These are phyloP conservation scores for Geotrichum restrictum DNA, from an alignment of 1,139 yeast species.

Conservation along the genomic window DNA sequence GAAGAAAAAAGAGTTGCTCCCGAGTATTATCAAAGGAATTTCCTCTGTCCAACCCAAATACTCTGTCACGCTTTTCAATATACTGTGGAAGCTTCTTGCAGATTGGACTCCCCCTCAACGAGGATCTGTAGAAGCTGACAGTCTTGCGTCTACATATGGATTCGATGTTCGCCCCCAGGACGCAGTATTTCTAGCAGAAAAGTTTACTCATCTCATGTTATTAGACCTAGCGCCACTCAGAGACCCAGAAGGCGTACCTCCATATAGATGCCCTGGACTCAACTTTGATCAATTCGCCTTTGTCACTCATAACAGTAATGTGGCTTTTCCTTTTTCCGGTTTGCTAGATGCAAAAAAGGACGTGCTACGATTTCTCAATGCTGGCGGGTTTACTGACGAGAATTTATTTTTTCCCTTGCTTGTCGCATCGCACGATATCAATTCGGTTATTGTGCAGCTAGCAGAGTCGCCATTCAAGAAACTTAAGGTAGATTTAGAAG, in stretches of 20 bases:
- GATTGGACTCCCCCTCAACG: slow-evolving; percentile 51
- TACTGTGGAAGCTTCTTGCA: slow-evolving; percentile 54
- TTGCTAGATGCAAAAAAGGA: slow-evolving; percentile 45
- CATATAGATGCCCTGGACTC: slow-evolving; percentile 57
- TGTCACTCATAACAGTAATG: slow-evolving; percentile 66
- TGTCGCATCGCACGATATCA: slow-evolving; percentile 62
- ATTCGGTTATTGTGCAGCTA: slow-evolving; percentile 50
- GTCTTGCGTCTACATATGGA: slow-evolving; percentile 34
- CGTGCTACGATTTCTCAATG: slow-evolving; percentile 40
- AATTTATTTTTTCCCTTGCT: slow-evolving; percentile 43
- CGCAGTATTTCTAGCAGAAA: slow-evolving; percentile 45
- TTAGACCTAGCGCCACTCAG: slow-evolving; percentile 39
- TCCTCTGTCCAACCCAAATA: slow-evolving; percentile 40
- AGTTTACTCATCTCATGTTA: slow-evolving; percentile 55
- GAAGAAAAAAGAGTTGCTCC: slow-evolving; percentile 42
- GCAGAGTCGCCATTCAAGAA: slow-evolving; percentile 54
- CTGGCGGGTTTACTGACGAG: slow-evolving; percentile 43
- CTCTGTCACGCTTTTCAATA: slow-evolving; percentile 58
- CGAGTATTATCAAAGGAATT: slow-evolving; percentile 49
- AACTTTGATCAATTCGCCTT: slow-evolving; percentile 52
- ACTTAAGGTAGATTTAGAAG: slow-evolving; percentile 52
- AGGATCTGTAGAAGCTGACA: slow-evolving; percentile 46
- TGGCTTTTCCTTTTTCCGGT: slow-evolving; percentile 49
- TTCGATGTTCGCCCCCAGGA: slow-evolving; percentile 37
- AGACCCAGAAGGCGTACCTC: slow-evolving; percentile 7